Evolutionary conservation across 345 rosid species (phyloP), one percentile per base, ranked within the genome.

Genomic region (Citrus inodora): DNA sequence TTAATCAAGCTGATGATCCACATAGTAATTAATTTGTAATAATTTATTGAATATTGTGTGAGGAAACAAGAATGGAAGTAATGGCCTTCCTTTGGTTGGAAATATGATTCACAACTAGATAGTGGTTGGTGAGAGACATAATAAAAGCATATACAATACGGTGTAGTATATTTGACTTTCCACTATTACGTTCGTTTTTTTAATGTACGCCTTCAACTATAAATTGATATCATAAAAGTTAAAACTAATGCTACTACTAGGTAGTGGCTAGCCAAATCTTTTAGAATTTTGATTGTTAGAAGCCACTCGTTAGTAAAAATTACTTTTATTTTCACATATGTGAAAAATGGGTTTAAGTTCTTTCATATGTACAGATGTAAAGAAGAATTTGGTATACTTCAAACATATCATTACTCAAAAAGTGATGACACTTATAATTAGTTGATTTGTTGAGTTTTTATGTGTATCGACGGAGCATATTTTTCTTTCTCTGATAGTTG

Each of bases 381-480:
- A 42, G 4, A 42, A 42, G 4, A 10, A 10, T 3, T 42, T 42
- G 2, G 3, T 10, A 42, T 10, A 42, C 48, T 42, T 42, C 1
- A 42, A 42, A 3, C 4, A 0, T 9, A 40, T 40, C 13, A 10
- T 9, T 42, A 1, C 14, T 10, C 0, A 42, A 0, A 1, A 42
- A 10, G 4, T 42, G 48, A 10, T 2, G 48, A 1, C 48, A 0
- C 48, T 1, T 0, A 2, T 42, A 42, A 51, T 16, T 51, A 51
- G 1, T 14, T 13, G 21, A 48, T 48, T 48, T 48, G 6, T 48
- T 16, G 2, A 51, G 5, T 16, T 51, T 51, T 51, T 1, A 16
- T 3, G 11, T 3, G 11, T 16, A 1, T 51, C 16, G 1, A 3
- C 0, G 17, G 5, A 51, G 6, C 0, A 16, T 3, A 0, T 16